A percentile compares a stretch with the other conserved stretches of the same genome.
These are phyloP conservation scores for Magnolia kwangsiensis DNA, from an alignment of 164 flowering plant species.

Conservation along the genomic window DNA sequence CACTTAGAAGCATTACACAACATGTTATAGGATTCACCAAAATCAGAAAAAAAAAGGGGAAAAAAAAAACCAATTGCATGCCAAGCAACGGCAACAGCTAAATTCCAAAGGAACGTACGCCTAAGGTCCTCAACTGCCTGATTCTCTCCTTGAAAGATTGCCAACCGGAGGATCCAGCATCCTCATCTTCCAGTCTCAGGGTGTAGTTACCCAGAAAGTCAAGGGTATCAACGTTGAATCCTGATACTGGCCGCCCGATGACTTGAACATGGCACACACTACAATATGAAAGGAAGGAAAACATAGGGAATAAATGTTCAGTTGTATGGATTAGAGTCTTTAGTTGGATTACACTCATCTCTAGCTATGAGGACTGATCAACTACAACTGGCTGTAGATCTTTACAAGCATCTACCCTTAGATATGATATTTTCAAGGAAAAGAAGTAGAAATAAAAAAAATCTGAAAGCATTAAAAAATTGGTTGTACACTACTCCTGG, in stretches of 20 bases:
- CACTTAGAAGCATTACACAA: too few relatives aligned
- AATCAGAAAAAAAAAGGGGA: too few relatives aligned
- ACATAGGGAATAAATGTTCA: constrained; percentile 2
- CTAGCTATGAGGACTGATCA: too few relatives aligned
- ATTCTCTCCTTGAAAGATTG: constrained; percentile 17
- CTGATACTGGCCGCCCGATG: constrained; percentile 32
- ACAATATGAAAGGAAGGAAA: background rate
- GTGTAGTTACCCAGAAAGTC: constrained; percentile 23
- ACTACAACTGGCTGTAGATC: too few relatives aligned
- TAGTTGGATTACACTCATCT: background rate
- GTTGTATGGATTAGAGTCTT: background rate
- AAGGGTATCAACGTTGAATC: constrained; percentile 24
- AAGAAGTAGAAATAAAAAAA: too few relatives aligned
- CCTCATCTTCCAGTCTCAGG: constrained; percentile 26
- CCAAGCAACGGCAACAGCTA: constrained; percentile 13
- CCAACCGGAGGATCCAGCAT: constrained; percentile 26
- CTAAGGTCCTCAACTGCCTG: constrained; percentile 9
- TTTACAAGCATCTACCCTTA: too few relatives aligned
- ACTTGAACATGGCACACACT: constrained; percentile 55
- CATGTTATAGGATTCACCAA: too few relatives aligned
- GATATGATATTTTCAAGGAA: too few relatives aligned
- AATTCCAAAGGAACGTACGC: constrained; percentile 23
- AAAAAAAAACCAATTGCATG: constrained; percentile 15
- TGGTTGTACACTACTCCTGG: too few relatives aligned
- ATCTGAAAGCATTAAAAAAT: too few relatives aligned